These are phyloP conservation scores for Rhodotorula glutinis DNA, from an alignment of 1,284 basidiomycete species.

Conservation along the genomic window DNA sequence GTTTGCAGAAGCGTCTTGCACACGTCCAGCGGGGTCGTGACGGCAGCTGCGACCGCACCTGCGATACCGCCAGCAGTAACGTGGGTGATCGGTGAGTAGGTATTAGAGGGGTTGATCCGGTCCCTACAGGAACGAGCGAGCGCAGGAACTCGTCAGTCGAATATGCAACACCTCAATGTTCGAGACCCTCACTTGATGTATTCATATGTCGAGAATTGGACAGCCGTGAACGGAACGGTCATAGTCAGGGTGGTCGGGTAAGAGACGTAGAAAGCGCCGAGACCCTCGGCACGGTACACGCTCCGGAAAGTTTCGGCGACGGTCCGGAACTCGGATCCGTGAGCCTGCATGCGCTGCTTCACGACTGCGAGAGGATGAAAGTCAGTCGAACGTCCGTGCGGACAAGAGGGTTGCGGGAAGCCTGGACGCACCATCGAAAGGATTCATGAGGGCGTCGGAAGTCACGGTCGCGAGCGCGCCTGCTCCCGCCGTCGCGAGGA, in stretches of 20 bases:
- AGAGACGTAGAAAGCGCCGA: constrained; percentile 93
- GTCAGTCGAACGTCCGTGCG: background rate
- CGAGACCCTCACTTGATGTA: constrained; percentile 62
- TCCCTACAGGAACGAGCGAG: constrained; percentile 45
- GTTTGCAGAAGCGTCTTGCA: constrained; percentile 97
- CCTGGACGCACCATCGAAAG: constrained; percentile 83
- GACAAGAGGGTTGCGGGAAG: too few relatives aligned
- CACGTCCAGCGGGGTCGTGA: constrained; percentile 97
- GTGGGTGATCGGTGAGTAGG: constrained; percentile 88
- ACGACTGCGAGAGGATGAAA: constrained; percentile 62
- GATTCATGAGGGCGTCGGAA: constrained; percentile 98
- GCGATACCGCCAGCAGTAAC: constrained; percentile 86
- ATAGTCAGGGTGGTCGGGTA: constrained; percentile 97
- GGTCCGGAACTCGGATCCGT: constrained; percentile 82
- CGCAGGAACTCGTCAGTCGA: background rate
- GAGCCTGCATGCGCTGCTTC: constrained; percentile 98
- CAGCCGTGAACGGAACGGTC: constrained; percentile 96
- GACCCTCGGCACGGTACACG: constrained; percentile 81
- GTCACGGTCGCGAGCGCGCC: constrained; percentile 93
- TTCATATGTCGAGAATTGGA: constrained; percentile 96
- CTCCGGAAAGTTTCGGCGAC: constrained; percentile 76
- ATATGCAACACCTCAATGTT: background rate
- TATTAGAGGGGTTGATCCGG: constrained; percentile 76
- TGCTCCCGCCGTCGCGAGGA: constrained; percentile 78
- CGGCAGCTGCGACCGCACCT: constrained; percentile 88